phyloP scores from a whole-genome alignment of 2,329 filamentous ascomycete species.

The Hypoxylon sp. region DNA sequence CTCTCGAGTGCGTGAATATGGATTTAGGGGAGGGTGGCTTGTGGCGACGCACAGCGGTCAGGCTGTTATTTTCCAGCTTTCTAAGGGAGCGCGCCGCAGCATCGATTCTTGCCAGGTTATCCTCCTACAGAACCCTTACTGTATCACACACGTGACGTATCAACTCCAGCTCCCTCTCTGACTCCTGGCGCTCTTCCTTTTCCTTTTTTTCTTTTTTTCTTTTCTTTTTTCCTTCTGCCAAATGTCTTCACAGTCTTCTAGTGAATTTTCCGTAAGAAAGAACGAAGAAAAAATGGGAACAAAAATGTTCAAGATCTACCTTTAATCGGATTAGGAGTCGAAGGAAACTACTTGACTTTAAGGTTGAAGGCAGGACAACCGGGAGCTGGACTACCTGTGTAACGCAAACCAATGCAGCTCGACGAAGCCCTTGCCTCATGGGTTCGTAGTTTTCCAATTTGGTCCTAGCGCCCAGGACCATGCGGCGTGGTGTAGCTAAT shows the following conservation, averaged over 20 bases:
- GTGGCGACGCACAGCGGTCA: slow-evolving; percentile 28
- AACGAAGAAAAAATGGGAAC: slow-evolving; percentile 3
- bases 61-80: slow-evolving; percentile 36
- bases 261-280: slow-evolving; percentile 8
- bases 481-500: slow-evolving; percentile 33
- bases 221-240: slow-evolving; percentile 3
- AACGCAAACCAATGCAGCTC: slow-evolving; percentile 30
- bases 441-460: slow-evolving; percentile 30
- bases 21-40: slow-evolving; percentile 15
- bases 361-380: slow-evolving; percentile 31
- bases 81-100: slow-evolving; percentile 30
- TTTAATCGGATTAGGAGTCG: slow-evolving; percentile 19
- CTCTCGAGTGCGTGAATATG: neutral
- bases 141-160: slow-evolving; percentile 38
- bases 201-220: neutral
- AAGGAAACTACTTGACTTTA: slow-evolving; percentile 39
- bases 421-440: slow-evolving; percentile 20
- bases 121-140: slow-evolving; percentile 8
- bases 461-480: slow-evolving; percentile 28
- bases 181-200: slow-evolving; percentile 10
- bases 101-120: slow-evolving; percentile 32
- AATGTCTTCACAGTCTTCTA: slow-evolving; percentile 4
- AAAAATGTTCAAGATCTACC: slow-evolving; percentile 17
- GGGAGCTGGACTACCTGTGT: slow-evolving; percentile 21
- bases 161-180: slow-evolving; percentile 6